Base-by-base conservation (phyloP, 108 stramenopile genomes). In the Fistulifera solaris region DNA sequence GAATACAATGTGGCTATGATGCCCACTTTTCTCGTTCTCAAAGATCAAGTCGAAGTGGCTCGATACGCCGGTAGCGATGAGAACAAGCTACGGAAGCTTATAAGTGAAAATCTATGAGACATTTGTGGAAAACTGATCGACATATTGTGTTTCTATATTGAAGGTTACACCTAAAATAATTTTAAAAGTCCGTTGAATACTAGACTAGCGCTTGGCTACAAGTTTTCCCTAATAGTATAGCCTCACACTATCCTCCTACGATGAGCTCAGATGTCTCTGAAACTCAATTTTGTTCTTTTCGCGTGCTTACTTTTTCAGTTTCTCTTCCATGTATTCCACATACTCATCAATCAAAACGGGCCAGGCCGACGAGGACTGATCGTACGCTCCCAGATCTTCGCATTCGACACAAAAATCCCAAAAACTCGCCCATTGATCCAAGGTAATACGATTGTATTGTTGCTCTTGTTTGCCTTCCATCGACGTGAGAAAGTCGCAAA, bases 381-480 rank as follows among this genome's bases (percentile, higher is more conserved):
- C 87, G 66, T 88, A 93, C 17, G 55, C 56, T 40, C 65, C 72
- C 67, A 89, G 70, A 26, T 78, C 79, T 15, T 67, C 67, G 60
- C 70, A 78, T 66, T 87, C 82, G 42, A 73, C 54, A 55, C 78
- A 78, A 69, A 93, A 93, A 51, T 89, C 91, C 62, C 86, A 68
- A 80, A 93, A 93, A 23, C 70, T 72, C 16, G 72, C 74, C 91
- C 91, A 93, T 61, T 85, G 83, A 85, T 93, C 91, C 54, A 93
- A 61, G 0, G 80, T 89, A 21, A 93, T 87, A 40, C 83, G 82
- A 3, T 56, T 59, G 51, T 90, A 87, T 8, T 35, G 31, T 8
- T 35, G 31, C 8, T 35, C 31, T 8, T 35, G 31, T 35, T 35
- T 35, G 56, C 66, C 71, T 44, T 45, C 43, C 16, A 59, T 54